Evolutionary conservation across 2,329 filamentous ascomycete species (phyloP).

Genomic region (Fusarium buharicum): DNA sequence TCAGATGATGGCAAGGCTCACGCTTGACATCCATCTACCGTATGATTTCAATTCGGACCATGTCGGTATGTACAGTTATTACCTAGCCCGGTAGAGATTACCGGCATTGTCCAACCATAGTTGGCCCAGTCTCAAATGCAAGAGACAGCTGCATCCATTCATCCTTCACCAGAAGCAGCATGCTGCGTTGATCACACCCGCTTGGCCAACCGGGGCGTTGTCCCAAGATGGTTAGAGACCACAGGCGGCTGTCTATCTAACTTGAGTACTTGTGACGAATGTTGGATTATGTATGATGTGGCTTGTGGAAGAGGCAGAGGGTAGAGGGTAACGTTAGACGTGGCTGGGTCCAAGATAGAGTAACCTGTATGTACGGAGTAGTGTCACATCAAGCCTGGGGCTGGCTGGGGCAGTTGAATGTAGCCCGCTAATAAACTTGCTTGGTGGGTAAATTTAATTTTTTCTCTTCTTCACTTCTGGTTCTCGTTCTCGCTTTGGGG

Average conservation of each 20-base stretch:
- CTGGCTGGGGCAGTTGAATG: conserved; percentile 19
- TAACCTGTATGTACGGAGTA: conserved; percentile 15
- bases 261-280: too few species aligned
- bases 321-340: conserved; percentile 35
- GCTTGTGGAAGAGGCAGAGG: conserved; percentile 33
- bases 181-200: conserved; percentile 36
- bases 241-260: too few species aligned
- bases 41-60: conserved; percentile 19
- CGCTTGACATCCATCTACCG: not conserved
- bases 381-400: conserved; percentile 32
- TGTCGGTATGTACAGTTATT: not conserved
- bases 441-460: conserved; percentile 9
- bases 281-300: conserved; percentile 15
- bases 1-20: too few species aligned
- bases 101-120: conserved; percentile 23
- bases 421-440: conserved; percentile 17
- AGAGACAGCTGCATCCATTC: conserved; percentile 31
- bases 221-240: conserved; percentile 37
- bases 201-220: conserved; percentile 34
- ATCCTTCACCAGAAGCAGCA: conserved; percentile 37
- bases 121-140: conserved; percentile 13
- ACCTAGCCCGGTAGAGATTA: conserved; percentile 7
- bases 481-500: too few species aligned
- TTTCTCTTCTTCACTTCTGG: not conserved
- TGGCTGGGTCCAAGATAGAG: conserved; percentile 26